Conservation (phyloP, 2,329 filamentous ascomycete species). For the Paraphoma chrysanthemicola region DNA sequence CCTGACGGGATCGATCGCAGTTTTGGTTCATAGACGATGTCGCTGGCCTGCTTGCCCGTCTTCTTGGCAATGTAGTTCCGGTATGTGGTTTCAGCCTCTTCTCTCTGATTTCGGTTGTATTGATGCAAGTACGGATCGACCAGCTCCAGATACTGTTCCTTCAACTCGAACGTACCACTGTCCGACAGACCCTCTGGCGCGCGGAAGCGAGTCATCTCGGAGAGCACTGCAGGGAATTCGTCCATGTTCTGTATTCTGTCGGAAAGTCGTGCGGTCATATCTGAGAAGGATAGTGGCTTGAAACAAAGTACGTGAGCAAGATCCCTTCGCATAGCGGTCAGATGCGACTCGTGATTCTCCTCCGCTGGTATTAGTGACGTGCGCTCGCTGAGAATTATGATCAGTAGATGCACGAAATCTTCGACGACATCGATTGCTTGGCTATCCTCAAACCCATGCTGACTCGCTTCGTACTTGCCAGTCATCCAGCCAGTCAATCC, state of each 20-base stretch:
- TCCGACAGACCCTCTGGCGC: slow-evolving; percentile 90
- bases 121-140: slow-evolving; percentile 96
- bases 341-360: slow-evolving; percentile 69
- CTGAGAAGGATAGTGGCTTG: slow-evolving; percentile 93
- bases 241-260: slow-evolving; percentile 91
- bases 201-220: slow-evolving; percentile 88
- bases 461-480: slow-evolving; percentile 73
- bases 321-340: slow-evolving; percentile 81
- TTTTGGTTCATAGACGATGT: slow-evolving; percentile 91
- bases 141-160: slow-evolving; percentile 82
- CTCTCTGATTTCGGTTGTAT: slow-evolving; percentile 95
- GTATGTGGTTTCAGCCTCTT: slow-evolving; percentile 91
- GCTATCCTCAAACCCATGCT: slow-evolving; percentile 77
- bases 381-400: slow-evolving; percentile 88
- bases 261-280: slow-evolving; percentile 83
- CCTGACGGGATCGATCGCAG: slow-evolving; percentile 78
- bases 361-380: slow-evolving; percentile 76
- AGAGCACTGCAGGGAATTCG: slow-evolving; percentile 82
- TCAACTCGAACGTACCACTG: slow-evolving; percentile 91
- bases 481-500: slow-evolving; percentile 87
- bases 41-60: slow-evolving; percentile 78
- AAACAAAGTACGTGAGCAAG: slow-evolving; percentile 95
- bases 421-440: slow-evolving; percentile 94
- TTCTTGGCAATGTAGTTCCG: slow-evolving; percentile 86
- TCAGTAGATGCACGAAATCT: slow-evolving; percentile 92